Conservation (phyloP, 1,284 basidiomycete genomes). For the Pyrrhoderma noxium region DNA sequence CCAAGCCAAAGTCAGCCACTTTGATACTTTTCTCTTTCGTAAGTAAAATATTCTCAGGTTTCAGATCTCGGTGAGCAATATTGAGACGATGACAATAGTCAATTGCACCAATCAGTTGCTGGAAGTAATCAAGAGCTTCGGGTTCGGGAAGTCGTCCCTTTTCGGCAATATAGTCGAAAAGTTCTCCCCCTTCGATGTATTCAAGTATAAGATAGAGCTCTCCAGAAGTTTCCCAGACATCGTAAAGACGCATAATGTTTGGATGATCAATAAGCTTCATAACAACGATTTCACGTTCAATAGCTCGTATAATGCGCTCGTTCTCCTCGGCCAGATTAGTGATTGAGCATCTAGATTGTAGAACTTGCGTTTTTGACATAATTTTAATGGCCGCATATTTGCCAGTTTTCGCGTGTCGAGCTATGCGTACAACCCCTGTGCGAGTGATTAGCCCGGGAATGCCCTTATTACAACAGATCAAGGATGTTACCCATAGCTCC, state of each 20-base stretch:
- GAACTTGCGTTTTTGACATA: conserved; percentile 73
- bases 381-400: conserved; percentile 97
- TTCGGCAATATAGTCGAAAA: conserved; percentile 91
- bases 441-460: conserved; percentile 11
- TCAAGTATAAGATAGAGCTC: conserved; percentile 93
- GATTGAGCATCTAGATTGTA: conserved; percentile 66
- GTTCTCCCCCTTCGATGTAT: conserved; percentile 94
- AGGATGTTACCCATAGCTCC: conserved; percentile 69
- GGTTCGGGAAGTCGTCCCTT: conserved; percentile 71
- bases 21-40: conserved; percentile 87
- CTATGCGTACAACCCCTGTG: conserved; percentile 86
- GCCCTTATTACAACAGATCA: conserved; percentile 22
- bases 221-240: conserved; percentile 94
- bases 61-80: conserved; percentile 95
- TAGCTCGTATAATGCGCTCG: conserved; percentile 65
- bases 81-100: conserved; percentile 97
- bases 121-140: conserved; percentile 92
- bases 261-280: conserved; percentile 75
- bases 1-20: conserved; percentile 99
- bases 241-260: conserved; percentile 58
- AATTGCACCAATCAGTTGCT: conserved; percentile 92
- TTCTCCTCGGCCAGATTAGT: conserved; percentile 61
- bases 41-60: conserved; percentile 92
- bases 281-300: conserved; percentile 97
- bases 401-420: conserved; percentile 80